phyloP scores from a whole-genome alignment of 371 early-diverging fungal species.

The Mucor lusitanicus region DNA sequence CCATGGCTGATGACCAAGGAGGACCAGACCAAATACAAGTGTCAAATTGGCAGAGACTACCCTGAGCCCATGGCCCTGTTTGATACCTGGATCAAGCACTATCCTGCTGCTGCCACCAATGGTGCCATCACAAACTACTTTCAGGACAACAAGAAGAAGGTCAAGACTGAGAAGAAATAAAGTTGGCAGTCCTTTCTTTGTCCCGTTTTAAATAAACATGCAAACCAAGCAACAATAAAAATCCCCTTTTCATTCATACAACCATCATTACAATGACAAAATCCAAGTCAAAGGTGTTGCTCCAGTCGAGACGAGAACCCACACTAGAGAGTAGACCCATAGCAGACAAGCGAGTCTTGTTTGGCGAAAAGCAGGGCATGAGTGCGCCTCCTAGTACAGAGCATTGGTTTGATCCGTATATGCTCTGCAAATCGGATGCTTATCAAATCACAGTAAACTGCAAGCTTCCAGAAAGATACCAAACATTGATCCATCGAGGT shows the following conservation, averaged over 20 bases:
- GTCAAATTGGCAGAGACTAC: slow-evolving; percentile 27
- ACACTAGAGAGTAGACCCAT: not conserved
- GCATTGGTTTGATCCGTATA: not conserved
- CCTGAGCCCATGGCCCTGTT: slow-evolving; percentile 25
- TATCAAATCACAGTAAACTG: not conserved
- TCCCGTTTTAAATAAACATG: not conserved
- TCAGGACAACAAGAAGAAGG: slow-evolving; percentile 4
- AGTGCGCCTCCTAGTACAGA: not conserved
- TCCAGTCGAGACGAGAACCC: not conserved
- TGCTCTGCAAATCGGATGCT: not conserved
- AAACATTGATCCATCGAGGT: not conserved
- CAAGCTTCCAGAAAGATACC: not conserved
- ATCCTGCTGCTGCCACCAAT: slow-evolving; percentile 1
- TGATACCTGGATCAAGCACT: slow-evolving; percentile 22
- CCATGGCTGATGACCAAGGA: slow-evolving; percentile 39
- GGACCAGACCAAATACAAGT: slow-evolving; percentile 15
- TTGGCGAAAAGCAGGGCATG: not conserved
- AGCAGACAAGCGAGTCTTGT: not conserved
- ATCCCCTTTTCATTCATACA: not conserved
- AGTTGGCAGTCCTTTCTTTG: not conserved
- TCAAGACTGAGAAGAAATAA: not conserved
- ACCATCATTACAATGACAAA: not conserved
- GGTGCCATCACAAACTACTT: slow-evolving; percentile 8
- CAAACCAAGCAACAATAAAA: not conserved
- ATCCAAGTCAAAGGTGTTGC: not conserved